Evolutionary conservation across 2,329 filamentous ascomycete species (phyloP).

Genomic region (Alternaria consortialis): DNA sequence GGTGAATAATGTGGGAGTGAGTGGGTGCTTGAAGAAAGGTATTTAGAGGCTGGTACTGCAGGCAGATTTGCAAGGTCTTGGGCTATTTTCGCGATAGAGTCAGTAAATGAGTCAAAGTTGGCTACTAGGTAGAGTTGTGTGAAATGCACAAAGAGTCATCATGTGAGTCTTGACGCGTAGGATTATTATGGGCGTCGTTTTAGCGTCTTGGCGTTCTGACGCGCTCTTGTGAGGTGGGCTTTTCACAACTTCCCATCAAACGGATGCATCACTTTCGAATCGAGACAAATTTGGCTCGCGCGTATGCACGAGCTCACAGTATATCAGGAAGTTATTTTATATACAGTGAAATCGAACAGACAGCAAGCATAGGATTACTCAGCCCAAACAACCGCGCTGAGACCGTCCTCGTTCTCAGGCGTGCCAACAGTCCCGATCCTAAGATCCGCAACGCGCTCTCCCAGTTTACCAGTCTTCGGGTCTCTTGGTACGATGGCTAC

Average conservation of each 20-base stretch:
- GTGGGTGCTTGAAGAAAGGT: not conserved
- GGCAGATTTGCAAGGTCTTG: not conserved
- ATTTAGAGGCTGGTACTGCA: not conserved
- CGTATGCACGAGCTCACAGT: not conserved
- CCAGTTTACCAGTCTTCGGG: constrained; percentile 38
- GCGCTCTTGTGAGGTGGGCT: not conserved
- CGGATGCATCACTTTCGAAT: not conserved
- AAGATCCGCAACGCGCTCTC: constrained; percentile 34
- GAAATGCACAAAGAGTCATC: constrained; percentile 5
- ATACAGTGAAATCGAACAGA: not conserved
- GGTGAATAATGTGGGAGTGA: constrained; percentile 2
- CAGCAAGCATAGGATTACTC: constrained; percentile 28
- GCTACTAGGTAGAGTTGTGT: not conserved
- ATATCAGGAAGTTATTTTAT: not conserved
- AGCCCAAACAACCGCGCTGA: constrained; percentile 48
- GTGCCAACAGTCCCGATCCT: constrained; percentile 37
- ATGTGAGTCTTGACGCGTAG: constrained; percentile 1
- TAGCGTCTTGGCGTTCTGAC: constrained; percentile 18
- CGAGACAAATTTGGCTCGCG: not conserved
- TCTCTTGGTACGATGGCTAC: constrained; percentile 46
- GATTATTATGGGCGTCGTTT: not conserved
- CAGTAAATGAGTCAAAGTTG: not conserved
- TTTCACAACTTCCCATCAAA: not conserved
- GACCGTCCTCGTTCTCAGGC: constrained; percentile 44
- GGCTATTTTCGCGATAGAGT: not conserved